Percentiles rank a stretch among this genome's conserved stretches.
Conservation (phyloP, 2,329 filamentous ascomycete genomes). For the Fonsecaea pedrosoi region DNA sequence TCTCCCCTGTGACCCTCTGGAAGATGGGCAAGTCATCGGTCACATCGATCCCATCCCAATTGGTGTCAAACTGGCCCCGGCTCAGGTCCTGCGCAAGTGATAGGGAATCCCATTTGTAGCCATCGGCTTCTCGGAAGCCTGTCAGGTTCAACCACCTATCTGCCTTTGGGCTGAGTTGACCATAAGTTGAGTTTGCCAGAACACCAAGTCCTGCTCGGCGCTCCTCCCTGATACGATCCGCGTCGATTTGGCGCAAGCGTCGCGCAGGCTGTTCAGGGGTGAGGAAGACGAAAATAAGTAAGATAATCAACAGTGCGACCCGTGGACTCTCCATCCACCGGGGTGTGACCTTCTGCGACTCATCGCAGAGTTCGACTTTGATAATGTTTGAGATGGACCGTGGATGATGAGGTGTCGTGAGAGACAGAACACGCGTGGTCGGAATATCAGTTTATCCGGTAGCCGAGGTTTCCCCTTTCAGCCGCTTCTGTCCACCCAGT, state of each 20-base stretch:
- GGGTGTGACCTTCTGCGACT: slow-evolving; percentile 21
- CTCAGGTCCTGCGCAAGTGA: slow-evolving; percentile 31
- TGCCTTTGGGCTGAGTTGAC: slow-evolving; percentile 56
- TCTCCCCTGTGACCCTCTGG: slow-evolving; percentile 76
- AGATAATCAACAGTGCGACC: slow-evolving; percentile 56
- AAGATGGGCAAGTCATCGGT: slow-evolving; percentile 65
- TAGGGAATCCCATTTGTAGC: slow-evolving; percentile 79
- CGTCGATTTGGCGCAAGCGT: slow-evolving; percentile 28
- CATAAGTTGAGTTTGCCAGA: slow-evolving; percentile 55
- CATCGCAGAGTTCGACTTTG: slow-evolving; percentile 26
- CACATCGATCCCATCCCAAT: slow-evolving; percentile 52
- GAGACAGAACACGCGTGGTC: neutral
- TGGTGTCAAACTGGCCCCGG: slow-evolving; percentile 61
- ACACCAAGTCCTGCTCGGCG: slow-evolving; percentile 45
- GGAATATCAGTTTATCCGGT: slow-evolving; percentile 6
- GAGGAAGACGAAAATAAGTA: slow-evolving; percentile 62
- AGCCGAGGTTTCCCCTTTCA: slow-evolving; percentile 1
- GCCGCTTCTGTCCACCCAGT: neutral
- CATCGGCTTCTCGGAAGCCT: slow-evolving; percentile 76
- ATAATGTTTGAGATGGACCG: slow-evolving; percentile 13
- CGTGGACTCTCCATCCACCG: slow-evolving; percentile 50
- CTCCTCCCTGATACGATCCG: slow-evolving; percentile 51
- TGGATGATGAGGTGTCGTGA: slow-evolving; percentile 1
- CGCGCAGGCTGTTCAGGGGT: slow-evolving; percentile 50
- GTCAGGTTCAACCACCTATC: slow-evolving; percentile 71